Conservation (phyloP, 495 filamentous ascomycete genomes). For the Hyaloscypha hepaticicola region DNA sequence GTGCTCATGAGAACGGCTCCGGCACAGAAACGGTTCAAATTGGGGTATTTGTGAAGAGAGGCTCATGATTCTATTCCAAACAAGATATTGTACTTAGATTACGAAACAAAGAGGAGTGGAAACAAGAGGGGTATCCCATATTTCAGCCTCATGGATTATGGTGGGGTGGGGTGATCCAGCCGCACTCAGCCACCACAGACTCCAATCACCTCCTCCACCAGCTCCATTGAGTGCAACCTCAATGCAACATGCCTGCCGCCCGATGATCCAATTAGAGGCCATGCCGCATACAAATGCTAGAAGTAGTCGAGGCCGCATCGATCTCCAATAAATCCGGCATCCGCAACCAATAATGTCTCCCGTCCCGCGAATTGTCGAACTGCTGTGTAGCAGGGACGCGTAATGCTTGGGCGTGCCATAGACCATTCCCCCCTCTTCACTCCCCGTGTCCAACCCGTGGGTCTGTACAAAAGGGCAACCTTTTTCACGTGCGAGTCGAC, state of each 20-base stretch:
- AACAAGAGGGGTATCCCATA: not conserved
- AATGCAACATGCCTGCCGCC: not conserved
- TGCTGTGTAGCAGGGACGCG: no score
- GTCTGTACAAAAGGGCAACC: no score
- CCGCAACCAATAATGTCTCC: no score
- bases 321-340: no score
- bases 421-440: no score
- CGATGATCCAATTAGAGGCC: not conserved
- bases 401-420: no score
- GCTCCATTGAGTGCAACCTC: not conserved
- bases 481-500: no score
- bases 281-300: no score
- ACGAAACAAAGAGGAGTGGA: not conserved
- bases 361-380: no score
- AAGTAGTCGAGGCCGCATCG: no score
- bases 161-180: not conserved
- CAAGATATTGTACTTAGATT: not conserved
- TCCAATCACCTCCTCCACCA: not conserved
- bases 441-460: no score
- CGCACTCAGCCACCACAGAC: not conserved
- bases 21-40: not conserved
- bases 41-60: not conserved
- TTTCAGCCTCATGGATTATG: not conserved
- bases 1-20: not conserved
- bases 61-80: not conserved